Percentiles rank a stretch among this genome's conserved stretches.
Conservation (phyloP, 371 early-diverging fungal genomes). For the Haplosporangium sp. region DNA sequence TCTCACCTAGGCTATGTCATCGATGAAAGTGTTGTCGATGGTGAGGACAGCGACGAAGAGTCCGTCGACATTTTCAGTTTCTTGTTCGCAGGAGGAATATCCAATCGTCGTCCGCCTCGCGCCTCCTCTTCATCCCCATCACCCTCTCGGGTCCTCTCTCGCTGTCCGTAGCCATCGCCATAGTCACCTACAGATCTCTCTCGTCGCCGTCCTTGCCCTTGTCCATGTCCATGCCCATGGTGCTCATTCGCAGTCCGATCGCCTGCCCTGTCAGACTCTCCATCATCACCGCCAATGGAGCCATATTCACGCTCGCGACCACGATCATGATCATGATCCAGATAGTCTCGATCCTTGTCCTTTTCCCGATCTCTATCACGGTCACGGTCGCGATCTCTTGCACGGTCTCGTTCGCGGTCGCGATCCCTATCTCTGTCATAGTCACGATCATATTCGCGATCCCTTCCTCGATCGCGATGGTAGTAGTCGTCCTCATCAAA, state of each 20-base stretch:
- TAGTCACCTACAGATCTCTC: constrained; percentile 20
- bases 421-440: constrained; percentile 9
- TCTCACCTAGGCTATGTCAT: constrained; percentile 15
- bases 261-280: constrained; percentile 1
- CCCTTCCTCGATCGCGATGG: constrained; percentile 27
- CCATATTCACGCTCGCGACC: constrained; percentile 14
- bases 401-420: constrained; percentile 24
- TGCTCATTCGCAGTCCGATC: constrained; percentile 11
- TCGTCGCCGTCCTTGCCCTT: constrained; percentile 17
- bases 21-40: constrained; percentile 35
- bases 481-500: constrained; percentile 33
- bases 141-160: not conserved
- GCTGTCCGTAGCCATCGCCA: constrained; percentile 8
- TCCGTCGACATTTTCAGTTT: constrained; percentile 47
- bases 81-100: constrained; percentile 22
- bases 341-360: constrained; percentile 6
- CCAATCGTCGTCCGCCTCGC: not conserved
- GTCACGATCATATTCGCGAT: constrained; percentile 24
- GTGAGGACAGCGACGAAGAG: constrained; percentile 36
- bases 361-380: constrained; percentile 20
- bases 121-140: constrained; percentile 10
- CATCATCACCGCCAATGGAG: not conserved
- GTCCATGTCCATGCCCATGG: not conserved
- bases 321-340: constrained; percentile 11
- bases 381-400: constrained; percentile 26